Evolutionary conservation across 1,284 basidiomycete species (phyloP), one percentile per base, ranked within the genome.

Genomic region (Volvariella volvacea): DNA sequence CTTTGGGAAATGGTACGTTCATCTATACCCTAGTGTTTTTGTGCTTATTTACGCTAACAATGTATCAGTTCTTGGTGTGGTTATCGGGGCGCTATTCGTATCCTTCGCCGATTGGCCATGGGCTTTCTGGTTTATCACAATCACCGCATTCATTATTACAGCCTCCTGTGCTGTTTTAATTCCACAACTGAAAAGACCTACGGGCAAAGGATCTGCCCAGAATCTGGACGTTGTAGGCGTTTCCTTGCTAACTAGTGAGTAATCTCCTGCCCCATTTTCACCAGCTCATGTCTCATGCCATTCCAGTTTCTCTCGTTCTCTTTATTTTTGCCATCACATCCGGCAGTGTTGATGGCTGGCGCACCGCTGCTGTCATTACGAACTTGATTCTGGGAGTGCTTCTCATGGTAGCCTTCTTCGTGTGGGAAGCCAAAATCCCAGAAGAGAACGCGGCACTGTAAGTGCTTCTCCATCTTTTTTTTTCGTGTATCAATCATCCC

Each of bases 281-380:
- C n/a, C n/a, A n/a, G n/a, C n/a, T n/a, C n/a, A n/a, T n/a, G n/a
- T n/a, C n/a, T 43, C 2, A 39, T 20, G 22, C 38, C 22, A 25
- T 19, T 31, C 0, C 44, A 65, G 62, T 50, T 16, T 56, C 64
- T 0, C 48, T 68, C 14, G 55, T 70, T n/a, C 55, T 76, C 15
- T 73, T 76, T 55, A 68, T 75, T 31, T 74, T 68, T 49, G 69
- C 67, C 1, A 56, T 76, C 21, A 76, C 74, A 2, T 68, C 69
- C 4, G 73, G 70, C 2, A 67, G 71, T 2, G 57, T 60, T 1
- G 48, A 53, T 8, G 70, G 73, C 12, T 77, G 74, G 74, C 57
- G 50, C 1, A 58, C 65, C 0, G 66, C 66, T 0, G 52, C 42
- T 3, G 68, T 72, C 16, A 54, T 76, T 28, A 66, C 59, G 7